Percentiles rank a stretch among this genome's conserved stretches.
phyloP scores from a whole-genome alignment of 163 green algal species.

The Volvox carteri region DNA sequence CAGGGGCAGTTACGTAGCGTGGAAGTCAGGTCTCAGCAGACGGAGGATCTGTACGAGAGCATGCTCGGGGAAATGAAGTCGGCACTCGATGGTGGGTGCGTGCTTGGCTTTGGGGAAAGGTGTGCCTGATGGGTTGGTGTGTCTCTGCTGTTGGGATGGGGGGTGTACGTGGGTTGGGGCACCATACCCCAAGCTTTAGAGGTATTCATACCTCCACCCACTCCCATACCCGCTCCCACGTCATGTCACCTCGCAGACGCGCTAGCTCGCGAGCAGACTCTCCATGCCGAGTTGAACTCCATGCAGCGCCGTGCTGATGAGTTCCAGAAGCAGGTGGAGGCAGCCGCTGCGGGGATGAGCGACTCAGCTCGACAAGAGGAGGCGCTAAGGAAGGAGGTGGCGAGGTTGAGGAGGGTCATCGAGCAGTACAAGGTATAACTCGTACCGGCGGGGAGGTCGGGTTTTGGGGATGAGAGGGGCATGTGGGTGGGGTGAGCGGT shows the following conservation, averaged over 20 bases:
- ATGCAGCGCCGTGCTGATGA: conserved; percentile 42
- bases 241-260: conserved; percentile 42
- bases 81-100: conserved; percentile 43
- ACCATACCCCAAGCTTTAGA: too few relatives aligned
- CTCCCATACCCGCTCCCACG: too few relatives aligned
- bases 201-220: too few relatives aligned
- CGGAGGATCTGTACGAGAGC: conserved; percentile 55
- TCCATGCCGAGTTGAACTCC: conserved; percentile 29
- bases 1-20: conserved; percentile 20
- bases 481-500: background rate
- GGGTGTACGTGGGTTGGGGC: too few relatives aligned
- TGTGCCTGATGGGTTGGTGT: background rate
- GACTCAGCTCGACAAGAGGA: conserved; percentile 37
- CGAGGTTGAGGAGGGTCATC: conserved; percentile 23
- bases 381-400: conserved; percentile 38
- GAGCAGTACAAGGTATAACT: conserved; percentile 55
- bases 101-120: background rate
- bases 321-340: conserved; percentile 37
- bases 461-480: too few relatives aligned
- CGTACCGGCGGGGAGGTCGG: too few relatives aligned
- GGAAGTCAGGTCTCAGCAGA: conserved; percentile 22
- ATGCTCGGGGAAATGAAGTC: conserved; percentile 56
- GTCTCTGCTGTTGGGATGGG: background rate
- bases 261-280: conserved; percentile 18
- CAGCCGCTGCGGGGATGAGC: conserved; percentile 17